A percentile compares a stretch with the other conserved stretches of the same genome.
Conservation (phyloP, 306 rosid species). For the Sicyos edulis region DNA sequence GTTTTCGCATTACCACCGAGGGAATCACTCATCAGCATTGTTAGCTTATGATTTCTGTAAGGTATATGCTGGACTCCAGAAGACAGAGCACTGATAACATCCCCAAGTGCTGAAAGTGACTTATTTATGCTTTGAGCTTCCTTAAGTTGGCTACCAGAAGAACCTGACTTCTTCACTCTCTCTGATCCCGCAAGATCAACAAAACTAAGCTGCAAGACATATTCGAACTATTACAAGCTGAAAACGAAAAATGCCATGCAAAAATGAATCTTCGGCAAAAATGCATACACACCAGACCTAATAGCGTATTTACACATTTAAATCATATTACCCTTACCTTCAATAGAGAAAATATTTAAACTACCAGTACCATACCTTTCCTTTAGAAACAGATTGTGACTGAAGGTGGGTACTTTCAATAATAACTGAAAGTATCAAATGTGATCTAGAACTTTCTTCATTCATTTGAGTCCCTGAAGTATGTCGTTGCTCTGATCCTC, state of each 20-base stretch:
- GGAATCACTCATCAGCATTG: slow-evolving; percentile 97
- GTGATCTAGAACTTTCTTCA: slow-evolving; percentile 93
- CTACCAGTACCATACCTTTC: slow-evolving; percentile 52
- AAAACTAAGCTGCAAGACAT: slow-evolving; percentile 61
- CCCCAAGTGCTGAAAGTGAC: slow-evolving; percentile 92
- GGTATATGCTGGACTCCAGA: slow-evolving; percentile 87
- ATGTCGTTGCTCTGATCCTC: slow-evolving; percentile 75
- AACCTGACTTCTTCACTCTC: slow-evolving; percentile 88
- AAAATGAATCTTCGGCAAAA: neutral
- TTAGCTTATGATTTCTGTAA: slow-evolving; percentile 84
- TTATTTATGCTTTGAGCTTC: slow-evolving; percentile 99
- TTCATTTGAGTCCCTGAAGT: slow-evolving; percentile 86
- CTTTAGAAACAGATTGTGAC: slow-evolving; percentile 80
- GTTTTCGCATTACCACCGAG: slow-evolving; percentile 96
- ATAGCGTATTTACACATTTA: neutral
- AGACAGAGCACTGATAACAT: slow-evolving; percentile 83
- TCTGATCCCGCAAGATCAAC: slow-evolving; percentile 99
- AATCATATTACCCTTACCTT: neutral
- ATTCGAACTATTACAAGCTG: neutral
- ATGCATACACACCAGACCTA: neutral
- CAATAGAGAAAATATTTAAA: neutral
- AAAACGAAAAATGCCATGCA: neutral
- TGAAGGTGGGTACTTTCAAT: slow-evolving; percentile 89
- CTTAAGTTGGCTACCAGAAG: slow-evolving; percentile 75
- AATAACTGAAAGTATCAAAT: slow-evolving; percentile 69